These are phyloP conservation scores for Mycena amicta DNA, from an alignment of 768 basidiomycete species.

Conservation along the genomic window DNA sequence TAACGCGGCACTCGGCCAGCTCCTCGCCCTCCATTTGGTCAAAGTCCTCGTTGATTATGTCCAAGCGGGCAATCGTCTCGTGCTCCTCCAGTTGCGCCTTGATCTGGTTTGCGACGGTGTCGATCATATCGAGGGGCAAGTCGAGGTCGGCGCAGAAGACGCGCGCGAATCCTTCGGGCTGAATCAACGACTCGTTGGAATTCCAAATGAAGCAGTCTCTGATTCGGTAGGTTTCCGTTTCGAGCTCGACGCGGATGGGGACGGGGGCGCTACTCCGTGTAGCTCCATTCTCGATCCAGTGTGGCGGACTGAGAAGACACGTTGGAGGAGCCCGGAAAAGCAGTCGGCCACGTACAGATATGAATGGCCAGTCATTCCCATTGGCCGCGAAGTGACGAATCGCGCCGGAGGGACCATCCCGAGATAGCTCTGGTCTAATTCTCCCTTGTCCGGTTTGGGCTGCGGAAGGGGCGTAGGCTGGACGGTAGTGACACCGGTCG, in stretches of 20 bases:
- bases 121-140: slow-evolving; percentile 69
- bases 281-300: slow-evolving; percentile 67
- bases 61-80: slow-evolving; percentile 78
- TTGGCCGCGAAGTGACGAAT: slow-evolving; percentile 65
- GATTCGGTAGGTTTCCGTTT: slow-evolving; percentile 87
- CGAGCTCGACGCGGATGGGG: slow-evolving; percentile 94
- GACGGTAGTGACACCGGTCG: slow-evolving; percentile 44
- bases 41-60: slow-evolving; percentile 55
- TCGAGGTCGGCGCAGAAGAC: slow-evolving; percentile 90
- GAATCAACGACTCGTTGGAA: slow-evolving; percentile 81
- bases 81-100: slow-evolving; percentile 90
- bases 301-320: slow-evolving; percentile 52
- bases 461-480: slow-evolving; percentile 35
- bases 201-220: slow-evolving; percentile 98
- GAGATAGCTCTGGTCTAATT: slow-evolving; percentile 86
- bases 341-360: slow-evolving; percentile 63
- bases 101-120: slow-evolving; percentile 85
- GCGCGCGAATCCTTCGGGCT: slow-evolving; percentile 81
- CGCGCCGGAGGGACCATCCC: slow-evolving; percentile 82
- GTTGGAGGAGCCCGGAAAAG: slow-evolving; percentile 5
- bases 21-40: slow-evolving; percentile 51
- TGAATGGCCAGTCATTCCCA: slow-evolving; percentile 64
- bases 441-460: slow-evolving; percentile 53
- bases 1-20: slow-evolving; percentile 77
- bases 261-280: slow-evolving; percentile 58